Evolutionary conservation across 2,329 filamentous ascomycete species (phyloP).

Genomic region (Colletotrichum sp.): DNA sequence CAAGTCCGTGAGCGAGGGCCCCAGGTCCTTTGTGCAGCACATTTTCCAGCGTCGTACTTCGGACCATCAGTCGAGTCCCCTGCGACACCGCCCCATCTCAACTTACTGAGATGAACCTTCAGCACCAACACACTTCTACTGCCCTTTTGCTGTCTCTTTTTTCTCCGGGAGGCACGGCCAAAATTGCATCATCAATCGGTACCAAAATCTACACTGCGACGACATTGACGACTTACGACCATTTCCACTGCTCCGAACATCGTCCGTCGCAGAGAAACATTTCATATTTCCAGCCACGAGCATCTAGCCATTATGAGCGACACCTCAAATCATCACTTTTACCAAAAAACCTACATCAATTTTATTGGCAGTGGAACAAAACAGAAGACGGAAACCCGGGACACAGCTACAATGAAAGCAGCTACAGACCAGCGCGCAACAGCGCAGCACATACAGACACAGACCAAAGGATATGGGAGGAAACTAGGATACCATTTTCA

Average conservation of each 20-base stretch:
- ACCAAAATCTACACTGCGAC: neutral
- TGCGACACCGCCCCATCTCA: constrained; percentile 39
- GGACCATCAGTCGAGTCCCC: constrained; percentile 40
- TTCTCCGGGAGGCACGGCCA: neutral
- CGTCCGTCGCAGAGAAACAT: neutral
- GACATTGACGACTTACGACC: neutral
- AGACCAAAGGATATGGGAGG: neutral
- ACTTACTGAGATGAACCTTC: constrained; percentile 34
- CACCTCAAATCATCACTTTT: neutral
- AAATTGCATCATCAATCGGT: neutral
- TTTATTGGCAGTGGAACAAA: neutral
- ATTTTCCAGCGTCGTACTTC: constrained; percentile 47
- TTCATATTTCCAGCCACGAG: neutral
- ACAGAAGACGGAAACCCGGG: neutral
- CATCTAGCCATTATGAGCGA: neutral
- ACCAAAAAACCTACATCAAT: neutral
- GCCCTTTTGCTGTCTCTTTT: neutral
- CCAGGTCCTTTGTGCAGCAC: constrained; percentile 41
- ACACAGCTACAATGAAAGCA: neutral
- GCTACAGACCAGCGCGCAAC: neutral
- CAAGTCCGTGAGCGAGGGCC: constrained; percentile 33
- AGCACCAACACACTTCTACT: neutral
- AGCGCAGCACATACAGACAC: neutral
- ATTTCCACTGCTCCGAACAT: neutral
- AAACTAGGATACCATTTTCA: neutral